These are phyloP conservation scores for Tetrapisispora nanseiensis DNA, from an alignment of 805 yeast species.

Conservation along the genomic window DNA sequence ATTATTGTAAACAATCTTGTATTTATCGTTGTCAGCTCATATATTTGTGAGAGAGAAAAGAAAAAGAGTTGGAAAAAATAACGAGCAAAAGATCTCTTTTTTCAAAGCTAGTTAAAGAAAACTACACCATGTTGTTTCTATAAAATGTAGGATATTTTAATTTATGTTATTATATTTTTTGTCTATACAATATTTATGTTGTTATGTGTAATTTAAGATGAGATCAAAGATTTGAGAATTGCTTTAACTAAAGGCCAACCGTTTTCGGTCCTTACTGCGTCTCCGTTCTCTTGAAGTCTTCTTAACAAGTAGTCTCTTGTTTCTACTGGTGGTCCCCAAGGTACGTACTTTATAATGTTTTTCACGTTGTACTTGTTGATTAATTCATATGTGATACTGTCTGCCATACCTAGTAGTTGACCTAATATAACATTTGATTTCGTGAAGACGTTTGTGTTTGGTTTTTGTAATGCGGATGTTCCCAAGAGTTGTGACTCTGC, in stretches of 20 bases:
- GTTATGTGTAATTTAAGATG: background rate
- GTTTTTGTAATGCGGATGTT: conserved; percentile 40
- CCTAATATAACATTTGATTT: conserved; percentile 69
- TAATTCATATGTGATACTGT: conserved; percentile 70
- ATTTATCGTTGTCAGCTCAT: too few species aligned
- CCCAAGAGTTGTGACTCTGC: conserved; percentile 66
- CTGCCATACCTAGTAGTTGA: conserved; percentile 94
- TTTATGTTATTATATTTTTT: background rate
- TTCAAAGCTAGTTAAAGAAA: too few species aligned
- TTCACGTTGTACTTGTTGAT: conserved; percentile 52
- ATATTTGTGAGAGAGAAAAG: too few species aligned
- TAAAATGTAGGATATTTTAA: too few species aligned
- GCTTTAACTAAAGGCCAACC: conserved; percentile 66
- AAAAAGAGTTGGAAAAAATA: too few species aligned
- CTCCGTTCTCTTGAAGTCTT: conserved; percentile 92
- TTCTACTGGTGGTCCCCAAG: conserved; percentile 96
- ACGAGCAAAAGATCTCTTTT: too few species aligned
- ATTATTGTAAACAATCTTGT: too few species aligned
- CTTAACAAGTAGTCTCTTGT: conserved; percentile 83
- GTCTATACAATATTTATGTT: background rate
- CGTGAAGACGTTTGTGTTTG: conserved; percentile 20
- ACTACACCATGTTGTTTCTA: too few species aligned
- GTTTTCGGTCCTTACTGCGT: conserved; percentile 77
- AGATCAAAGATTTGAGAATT: conserved; percentile 31
- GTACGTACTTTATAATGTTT: conserved; percentile 85